These are phyloP conservation scores for Chrysopogon serrulatus DNA, from an alignment of 176 grass and related monocot species.

Conservation along the genomic window DNA sequence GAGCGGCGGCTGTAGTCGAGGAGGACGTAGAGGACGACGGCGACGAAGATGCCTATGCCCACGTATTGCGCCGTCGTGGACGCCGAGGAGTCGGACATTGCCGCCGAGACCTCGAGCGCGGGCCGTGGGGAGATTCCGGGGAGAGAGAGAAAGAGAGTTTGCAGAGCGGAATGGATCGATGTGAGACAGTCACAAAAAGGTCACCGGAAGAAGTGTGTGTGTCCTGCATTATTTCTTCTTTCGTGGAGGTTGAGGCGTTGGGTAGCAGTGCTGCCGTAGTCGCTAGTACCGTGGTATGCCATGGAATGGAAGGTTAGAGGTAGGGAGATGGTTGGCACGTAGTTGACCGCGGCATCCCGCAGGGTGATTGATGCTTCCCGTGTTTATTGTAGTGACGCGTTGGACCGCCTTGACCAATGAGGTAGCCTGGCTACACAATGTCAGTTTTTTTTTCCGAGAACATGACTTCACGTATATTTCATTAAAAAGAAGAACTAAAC, in stretches of 20 bases:
- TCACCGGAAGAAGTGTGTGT: not conserved
- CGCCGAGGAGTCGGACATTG: conserved; percentile 10
- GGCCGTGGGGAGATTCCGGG: too few relatives aligned
- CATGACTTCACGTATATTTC: too few relatives aligned
- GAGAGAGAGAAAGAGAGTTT: not conserved
- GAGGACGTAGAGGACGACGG: conserved; percentile 29
- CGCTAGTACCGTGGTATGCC: not conserved
- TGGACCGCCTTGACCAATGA: too few relatives aligned
- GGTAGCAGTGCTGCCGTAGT: too few relatives aligned
- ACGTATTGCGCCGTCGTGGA: conserved; percentile 25
- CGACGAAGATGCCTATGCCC: conserved; percentile 37
- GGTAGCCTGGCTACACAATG: too few relatives aligned
- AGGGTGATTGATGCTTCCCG: not conserved
- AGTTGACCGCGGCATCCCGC: not conserved
- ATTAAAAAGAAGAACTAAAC: too few relatives aligned
- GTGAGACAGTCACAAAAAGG: not conserved
- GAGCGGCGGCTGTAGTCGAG: conserved; percentile 15
- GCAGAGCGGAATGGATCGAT: not conserved
- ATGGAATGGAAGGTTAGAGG: not conserved
- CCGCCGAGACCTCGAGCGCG: not conserved
- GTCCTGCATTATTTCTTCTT: conserved; percentile 4
- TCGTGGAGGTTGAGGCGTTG: not conserved
- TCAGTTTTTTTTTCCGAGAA: too few relatives aligned
- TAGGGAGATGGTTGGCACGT: conserved; percentile 30
- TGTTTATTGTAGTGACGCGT: not conserved